phyloP scores from a whole-genome alignment of 208 protist genomes.

The Leptomonas pyrrhocoris region DNA sequence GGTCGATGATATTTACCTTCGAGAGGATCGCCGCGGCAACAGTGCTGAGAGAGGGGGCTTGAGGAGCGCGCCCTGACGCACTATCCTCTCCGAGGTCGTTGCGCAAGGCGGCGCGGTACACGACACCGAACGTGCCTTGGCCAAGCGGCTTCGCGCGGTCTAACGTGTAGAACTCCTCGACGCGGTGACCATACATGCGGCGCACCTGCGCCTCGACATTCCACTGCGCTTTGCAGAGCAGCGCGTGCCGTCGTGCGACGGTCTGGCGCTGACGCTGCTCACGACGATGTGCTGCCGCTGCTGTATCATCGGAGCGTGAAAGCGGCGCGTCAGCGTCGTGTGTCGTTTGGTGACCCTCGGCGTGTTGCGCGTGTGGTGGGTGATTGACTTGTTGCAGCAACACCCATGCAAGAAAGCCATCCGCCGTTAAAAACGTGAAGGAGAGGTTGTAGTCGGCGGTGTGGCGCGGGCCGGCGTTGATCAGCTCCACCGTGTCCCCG shows the following conservation, averaged over 20 bases:
- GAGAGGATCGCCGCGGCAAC: not conserved
- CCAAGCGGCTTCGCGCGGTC: slow-evolving; percentile 39
- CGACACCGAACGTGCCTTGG: slow-evolving; percentile 48
- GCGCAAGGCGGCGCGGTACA: slow-evolving; percentile 46
- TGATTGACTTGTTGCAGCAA: not conserved
- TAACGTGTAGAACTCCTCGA: slow-evolving; percentile 54
- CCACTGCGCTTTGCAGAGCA: slow-evolving; percentile 47
- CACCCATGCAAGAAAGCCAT: slow-evolving; percentile 30
- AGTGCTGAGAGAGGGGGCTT: not conserved
- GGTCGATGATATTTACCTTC: not conserved
- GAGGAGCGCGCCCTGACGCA: no score
- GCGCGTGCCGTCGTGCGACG: slow-evolving; percentile 20
- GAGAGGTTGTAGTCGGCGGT: slow-evolving; percentile 50
- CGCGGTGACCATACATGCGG: slow-evolving; percentile 52
- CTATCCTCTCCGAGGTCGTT: no score
- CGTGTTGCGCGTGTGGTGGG: no score
- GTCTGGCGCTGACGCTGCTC: slow-evolving; percentile 7
- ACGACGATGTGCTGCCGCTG: no score
- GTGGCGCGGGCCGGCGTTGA: slow-evolving; percentile 45
- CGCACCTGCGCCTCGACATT: slow-evolving; percentile 45
- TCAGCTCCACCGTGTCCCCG: slow-evolving; percentile 49
- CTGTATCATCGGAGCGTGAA: no score
- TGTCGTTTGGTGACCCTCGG: not conserved
- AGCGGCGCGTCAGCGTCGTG: not conserved
- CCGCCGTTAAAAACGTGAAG: slow-evolving; percentile 38